Conservation (phyloP, 2,329 filamentous ascomycete species). For the Beauveria sp. region DNA sequence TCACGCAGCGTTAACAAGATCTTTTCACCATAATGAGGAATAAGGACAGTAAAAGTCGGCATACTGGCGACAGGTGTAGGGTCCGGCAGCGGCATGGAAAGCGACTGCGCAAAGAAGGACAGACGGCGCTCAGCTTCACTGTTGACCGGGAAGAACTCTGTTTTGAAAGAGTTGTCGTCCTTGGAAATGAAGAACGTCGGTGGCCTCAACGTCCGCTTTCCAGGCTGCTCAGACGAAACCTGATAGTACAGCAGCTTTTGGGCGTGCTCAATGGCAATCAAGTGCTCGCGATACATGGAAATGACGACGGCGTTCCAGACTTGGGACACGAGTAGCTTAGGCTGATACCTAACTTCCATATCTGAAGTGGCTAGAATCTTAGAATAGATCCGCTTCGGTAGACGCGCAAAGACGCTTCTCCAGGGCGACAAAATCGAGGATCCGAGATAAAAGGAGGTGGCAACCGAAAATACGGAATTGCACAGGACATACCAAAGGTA, state of each 20-base stretch:
- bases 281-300: slow-evolving; percentile 98
- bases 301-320: slow-evolving; percentile 99
- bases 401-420: slow-evolving; percentile 96
- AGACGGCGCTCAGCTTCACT: slow-evolving; percentile 97
- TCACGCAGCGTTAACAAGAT: slow-evolving; percentile 92
- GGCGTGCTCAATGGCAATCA: slow-evolving; percentile 94
- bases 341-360: slow-evolving; percentile 99
- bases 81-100: slow-evolving; percentile 95
- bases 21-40: slow-evolving; percentile 97
- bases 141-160: slow-evolving; percentile 89
- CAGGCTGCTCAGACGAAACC: slow-evolving; percentile 96
- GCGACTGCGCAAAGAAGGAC: slow-evolving; percentile 96
- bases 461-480: slow-evolving; percentile 90
- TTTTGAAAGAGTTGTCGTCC: slow-evolving; percentile 99
- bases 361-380: slow-evolving; percentile 96
- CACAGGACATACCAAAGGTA: slow-evolving; percentile 96
- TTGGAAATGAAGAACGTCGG: slow-evolving; percentile 99
- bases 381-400: slow-evolving; percentile 98
- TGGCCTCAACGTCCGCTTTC: slow-evolving; percentile 88
- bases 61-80: slow-evolving; percentile 97
- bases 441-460: slow-evolving; percentile 94
- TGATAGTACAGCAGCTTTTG: slow-evolving; percentile 98
- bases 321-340: slow-evolving; percentile 96
- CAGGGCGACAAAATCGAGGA: slow-evolving; percentile 97
- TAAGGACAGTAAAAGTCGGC: slow-evolving; percentile 97